Evolutionary conservation across 352 stramenopile genomes (phyloP), one percentile per base, ranked within the genome.

Genomic region (Pythium grandisporangium): DNA sequence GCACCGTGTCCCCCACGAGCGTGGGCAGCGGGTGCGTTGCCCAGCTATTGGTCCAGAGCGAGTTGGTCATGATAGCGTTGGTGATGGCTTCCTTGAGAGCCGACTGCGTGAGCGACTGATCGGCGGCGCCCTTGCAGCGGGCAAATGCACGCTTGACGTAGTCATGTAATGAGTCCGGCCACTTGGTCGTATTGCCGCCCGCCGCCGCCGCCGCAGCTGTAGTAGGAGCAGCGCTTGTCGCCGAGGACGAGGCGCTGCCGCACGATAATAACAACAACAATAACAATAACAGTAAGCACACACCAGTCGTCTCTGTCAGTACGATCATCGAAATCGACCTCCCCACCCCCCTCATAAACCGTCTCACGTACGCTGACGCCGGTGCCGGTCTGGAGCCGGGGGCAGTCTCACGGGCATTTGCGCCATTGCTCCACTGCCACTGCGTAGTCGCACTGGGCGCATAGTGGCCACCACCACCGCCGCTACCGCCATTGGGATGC

Each of bases 101-200:
- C 33, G 84, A 79, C 46, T 95, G 79, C 8, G 78, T 88, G 30
- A 90, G 57, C 25, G 57, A 48, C 46, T 95, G 80, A 51, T 95
- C 79, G 2, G 71, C 56, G 13, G 71, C 66, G 25, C 70, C 78
- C 26, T 84, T 86, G 44, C 79, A 92, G 13, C 75, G 67, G 12
- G 65, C 70, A 46, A 95, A 95, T 20, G 79, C 80, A 2, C 76
- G 70, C 56, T 93, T 88, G 34, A 95, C 80, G 37, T 95, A 95
- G 35, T 90, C 61, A 19, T 95, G 77, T 2, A 95, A 60, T 2
- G 77, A 60, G 27, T 87, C 72, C 3, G 81, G 81, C 81, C 81
- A 94, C 55, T 94, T 90, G 33, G 56, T 66, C 43, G 63, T 82
- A 23, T 55, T 55, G 11, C 49, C 40, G 2, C 14, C 47, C 36